phyloP scores from a whole-genome alignment of 2,329 filamentous ascomycete species.

The Knufia petricola region DNA sequence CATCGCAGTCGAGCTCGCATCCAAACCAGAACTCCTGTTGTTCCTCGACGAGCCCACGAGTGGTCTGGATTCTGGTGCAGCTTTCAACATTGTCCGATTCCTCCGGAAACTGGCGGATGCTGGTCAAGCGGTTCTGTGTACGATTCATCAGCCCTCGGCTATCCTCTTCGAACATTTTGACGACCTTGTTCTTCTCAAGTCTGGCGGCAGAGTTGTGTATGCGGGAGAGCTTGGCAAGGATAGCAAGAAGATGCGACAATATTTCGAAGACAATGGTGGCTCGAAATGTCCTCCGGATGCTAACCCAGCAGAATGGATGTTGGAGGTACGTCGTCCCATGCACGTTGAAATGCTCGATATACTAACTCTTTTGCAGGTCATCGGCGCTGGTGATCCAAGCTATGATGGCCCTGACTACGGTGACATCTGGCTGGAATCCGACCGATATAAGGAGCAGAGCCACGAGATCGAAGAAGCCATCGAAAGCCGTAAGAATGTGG shows the following conservation, averaged over 20 bases:
- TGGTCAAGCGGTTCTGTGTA: constrained; percentile 80
- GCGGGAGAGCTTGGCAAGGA: constrained; percentile 78
- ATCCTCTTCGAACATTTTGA: constrained; percentile 84
- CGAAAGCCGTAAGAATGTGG: constrained; percentile 33
- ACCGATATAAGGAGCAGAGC: constrained; percentile 38
- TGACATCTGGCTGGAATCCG: constrained; percentile 49
- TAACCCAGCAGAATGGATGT: constrained; percentile 42
- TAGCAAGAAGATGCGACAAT: constrained; percentile 56
- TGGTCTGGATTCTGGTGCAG: constrained; percentile 59
- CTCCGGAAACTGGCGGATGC: constrained; percentile 55
- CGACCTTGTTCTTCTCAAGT: constrained; percentile 65
- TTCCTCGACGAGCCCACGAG: constrained; percentile 57
- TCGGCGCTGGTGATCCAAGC: constrained; percentile 55
- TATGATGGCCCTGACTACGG: constrained; percentile 54
- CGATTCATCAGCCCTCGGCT: constrained; percentile 83
- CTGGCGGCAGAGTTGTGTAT: constrained; percentile 73
- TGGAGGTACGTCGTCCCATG: background rate
- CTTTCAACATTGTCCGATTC: constrained; percentile 55
- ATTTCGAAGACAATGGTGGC: constrained; percentile 46
- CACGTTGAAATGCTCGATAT: too few species aligned
- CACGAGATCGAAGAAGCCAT: constrained; percentile 47
- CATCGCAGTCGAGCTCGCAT: constrained; percentile 53
- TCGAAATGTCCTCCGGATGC: constrained; percentile 47
- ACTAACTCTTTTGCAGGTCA: constrained; percentile 28
- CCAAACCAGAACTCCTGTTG: constrained; percentile 51